Base-by-base conservation (phyloP, 169 alveolate genomes). In the Eimeria sp. region DNA sequence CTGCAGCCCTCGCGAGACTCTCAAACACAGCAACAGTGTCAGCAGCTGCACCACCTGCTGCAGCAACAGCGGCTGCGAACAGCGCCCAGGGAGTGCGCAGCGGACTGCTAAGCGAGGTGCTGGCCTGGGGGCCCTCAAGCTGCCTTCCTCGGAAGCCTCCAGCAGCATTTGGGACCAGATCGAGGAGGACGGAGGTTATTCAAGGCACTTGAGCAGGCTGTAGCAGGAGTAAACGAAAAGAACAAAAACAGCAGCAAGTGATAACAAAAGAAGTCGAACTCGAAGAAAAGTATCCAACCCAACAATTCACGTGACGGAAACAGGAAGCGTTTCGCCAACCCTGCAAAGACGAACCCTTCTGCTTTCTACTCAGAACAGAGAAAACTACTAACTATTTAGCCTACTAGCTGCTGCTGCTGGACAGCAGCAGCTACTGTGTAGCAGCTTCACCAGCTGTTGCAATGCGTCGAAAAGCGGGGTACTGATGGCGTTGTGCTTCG, bases 21-120 rank as follows among this genome's bases (percentile, higher is more conserved):
- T 61, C 18, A 61, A 13, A 18, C 70, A 61, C 70, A 61, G 70
- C 70, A 61, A 20, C 70, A 61, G 70, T 25, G 9, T 61, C 70
- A 61, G 20, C 70, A 34, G 47, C 80, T 70, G 80, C 80, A 70
- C 49, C 80, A 70, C n/a, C 80, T n/a, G 47, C 80, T 10, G 80
- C 80, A n/a, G 80, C 80, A 70, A 11, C 80, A 70, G 47, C 80
- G 7, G 80, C 80, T 70, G 22, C 80, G 51, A 30, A 16, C 51
- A 70, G 80, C 80, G 16, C 10, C 10, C 80, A 47, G 47, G 20
- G 49, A 34, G 80, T 18, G 80, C 1, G 3, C 80, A 14, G 70
- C 70, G n/a, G 27, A 9, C 11, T 16, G 63, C 63, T 18, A 61
- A 61, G 16, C 61, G 61, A 1, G 20, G 61, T 54, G 61, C 40